phyloP scores from a whole-genome alignment of 2,329 filamentous ascomycete genomes.

The Ophiocordyceps polyrhachis-furcata region DNA sequence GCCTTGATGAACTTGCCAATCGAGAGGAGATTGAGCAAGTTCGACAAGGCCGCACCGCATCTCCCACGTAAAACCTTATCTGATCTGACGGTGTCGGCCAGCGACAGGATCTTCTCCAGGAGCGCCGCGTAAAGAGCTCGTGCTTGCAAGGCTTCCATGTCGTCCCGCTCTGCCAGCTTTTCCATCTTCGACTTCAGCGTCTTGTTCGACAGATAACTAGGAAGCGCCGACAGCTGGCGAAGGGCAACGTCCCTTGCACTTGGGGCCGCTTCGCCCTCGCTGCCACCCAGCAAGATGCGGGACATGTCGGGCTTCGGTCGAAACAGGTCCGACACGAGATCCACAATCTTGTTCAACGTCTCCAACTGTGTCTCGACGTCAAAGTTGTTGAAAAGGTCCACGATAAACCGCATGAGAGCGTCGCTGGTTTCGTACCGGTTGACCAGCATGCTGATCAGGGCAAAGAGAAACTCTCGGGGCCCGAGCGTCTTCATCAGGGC shows the following conservation, averaged over 20 bases:
- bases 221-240: slow-evolving; percentile 36
- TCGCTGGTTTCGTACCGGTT: slow-evolving; percentile 71
- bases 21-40: slow-evolving; percentile 68
- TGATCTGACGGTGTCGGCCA: slow-evolving; percentile 46
- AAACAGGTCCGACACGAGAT: slow-evolving; percentile 57
- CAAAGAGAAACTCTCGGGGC: slow-evolving; percentile 71
- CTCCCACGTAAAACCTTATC: slow-evolving; percentile 35
- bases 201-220: slow-evolving; percentile 37
- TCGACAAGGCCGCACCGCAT: slow-evolving; percentile 54
- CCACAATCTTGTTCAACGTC: slow-evolving; percentile 59
- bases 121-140: slow-evolving; percentile 51
- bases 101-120: slow-evolving; percentile 42
- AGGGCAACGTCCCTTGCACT: slow-evolving; percentile 32
- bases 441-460: slow-evolving; percentile 74
- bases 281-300: slow-evolving; percentile 45
- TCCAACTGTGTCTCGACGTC: slow-evolving; percentile 57
- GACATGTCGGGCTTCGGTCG: slow-evolving; percentile 58
- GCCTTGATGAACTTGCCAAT: slow-evolving; percentile 80
- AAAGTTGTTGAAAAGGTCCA: slow-evolving; percentile 56
- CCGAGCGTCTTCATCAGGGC: slow-evolving; percentile 75
- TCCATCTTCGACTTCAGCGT: slow-evolving; percentile 36
- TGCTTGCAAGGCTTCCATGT: slow-evolving; percentile 46
- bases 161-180: slow-evolving; percentile 39
- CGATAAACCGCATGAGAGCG: slow-evolving; percentile 54
- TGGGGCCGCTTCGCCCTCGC: slow-evolving; percentile 25